Base-by-base conservation (phyloP, 2,329 filamentous ascomycete genomes). In the Didymella glomerata region DNA sequence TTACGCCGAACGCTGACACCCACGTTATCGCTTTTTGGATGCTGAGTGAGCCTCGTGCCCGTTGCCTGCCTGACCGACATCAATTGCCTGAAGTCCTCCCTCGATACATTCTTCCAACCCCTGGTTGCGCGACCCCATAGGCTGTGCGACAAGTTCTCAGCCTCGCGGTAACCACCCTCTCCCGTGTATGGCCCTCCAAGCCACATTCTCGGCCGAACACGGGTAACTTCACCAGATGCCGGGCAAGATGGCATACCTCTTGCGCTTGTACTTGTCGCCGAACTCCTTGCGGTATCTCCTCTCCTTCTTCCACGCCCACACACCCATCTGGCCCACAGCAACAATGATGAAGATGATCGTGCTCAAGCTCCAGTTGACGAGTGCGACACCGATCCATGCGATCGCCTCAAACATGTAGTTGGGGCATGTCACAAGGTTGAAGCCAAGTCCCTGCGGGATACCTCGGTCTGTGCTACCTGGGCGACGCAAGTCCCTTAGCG, bases 381-480 rank as follows among this genome's bases (percentile, higher is more conserved):
- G 75, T 67, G 90, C 89, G 54, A 98, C 84, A 25, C 93, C 93
- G 28, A 91, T 69, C 95, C 95, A 99, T 0, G 93, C 87, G 36
- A 96, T 77, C 7, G 91, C 84, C 76, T 99, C 95, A 69, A 96
- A 98, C 82, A 96, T 87, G 82, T 99, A 99, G 82, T 99, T 99
- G 41, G 95, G 95, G 81, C 93, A 96, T 13, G 95, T 99, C 51
- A 99, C 94, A 34, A 91, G 80, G 64, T 82, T 83, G 78, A 97
- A 98, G 28, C 93, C 92, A 58, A 94, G 87, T 25, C 95, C 95
- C 57, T 83, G 83, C 1, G 95, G 95, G 64, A 99, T 96, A 68
- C 92, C 93, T 60, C 94, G 86, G 76, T 96, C 92, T 1, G 90
- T 77, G 65, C 90, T 90, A 55, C 93, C 93, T 0, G 86, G 83